phyloP scores from a whole-genome alignment of 345 rosid species.

The Trapa incisa region DNA sequence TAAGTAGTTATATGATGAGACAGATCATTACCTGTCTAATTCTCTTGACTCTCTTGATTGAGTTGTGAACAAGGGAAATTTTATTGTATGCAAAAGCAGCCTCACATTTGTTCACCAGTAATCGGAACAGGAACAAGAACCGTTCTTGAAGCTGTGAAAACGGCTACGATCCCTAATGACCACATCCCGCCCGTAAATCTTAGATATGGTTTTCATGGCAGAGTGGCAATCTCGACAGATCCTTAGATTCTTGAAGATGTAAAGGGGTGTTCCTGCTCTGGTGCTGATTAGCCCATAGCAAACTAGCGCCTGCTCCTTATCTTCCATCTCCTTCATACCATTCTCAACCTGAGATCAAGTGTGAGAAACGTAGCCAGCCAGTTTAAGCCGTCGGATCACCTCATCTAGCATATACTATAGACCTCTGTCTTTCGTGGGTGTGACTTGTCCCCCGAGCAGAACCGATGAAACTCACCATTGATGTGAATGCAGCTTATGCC shows the following conservation, averaged over 20 bases:
- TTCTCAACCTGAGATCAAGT: conserved; percentile 24
- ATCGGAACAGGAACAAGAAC: conserved; percentile 70
- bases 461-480: conserved; percentile 42
- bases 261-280: conserved; percentile 30
- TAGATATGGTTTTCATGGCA: conserved; percentile 51
- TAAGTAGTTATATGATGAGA: not conserved
- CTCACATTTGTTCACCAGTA: conserved; percentile 37
- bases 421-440: conserved; percentile 42
- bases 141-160: conserved; percentile 59
- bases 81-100: too few species aligned
- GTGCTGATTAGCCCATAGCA: conserved; percentile 69
- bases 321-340: conserved; percentile 37
- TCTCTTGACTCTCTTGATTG: not conserved
- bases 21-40: not conserved
- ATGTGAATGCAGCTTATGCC: conserved; percentile 64
- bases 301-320: conserved; percentile 60
- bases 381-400: conserved; percentile 44
- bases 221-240: conserved; percentile 71
- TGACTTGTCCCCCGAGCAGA: conserved; percentile 60
- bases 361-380: conserved; percentile 50
- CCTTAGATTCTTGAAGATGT: conserved; percentile 61
- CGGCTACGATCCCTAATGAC: conserved; percentile 71
- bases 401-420: conserved; percentile 34
- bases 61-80: not conserved
- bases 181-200: conserved; percentile 46